Percentiles rank a stretch among this genome's conserved stretches.
Evolutionary conservation across 2,329 filamentous ascomycete species (phyloP).

Genomic region (Arthrobotrys entomopaga): DNA sequence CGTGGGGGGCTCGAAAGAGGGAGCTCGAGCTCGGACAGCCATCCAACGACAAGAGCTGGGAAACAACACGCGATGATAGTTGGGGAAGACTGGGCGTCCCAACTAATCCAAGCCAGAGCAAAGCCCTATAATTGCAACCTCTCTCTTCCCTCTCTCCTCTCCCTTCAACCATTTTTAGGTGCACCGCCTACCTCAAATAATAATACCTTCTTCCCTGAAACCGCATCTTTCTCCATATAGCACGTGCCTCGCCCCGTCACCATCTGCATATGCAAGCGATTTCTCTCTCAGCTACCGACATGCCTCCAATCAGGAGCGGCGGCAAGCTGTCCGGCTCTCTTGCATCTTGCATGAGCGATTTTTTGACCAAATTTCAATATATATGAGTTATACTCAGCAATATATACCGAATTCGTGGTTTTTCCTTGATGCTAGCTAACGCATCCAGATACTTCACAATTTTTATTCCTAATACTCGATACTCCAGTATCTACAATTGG

Average conservation of each 20-base stretch:
- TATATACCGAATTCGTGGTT: constrained; percentile 31
- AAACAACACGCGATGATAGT: constrained; percentile 34
- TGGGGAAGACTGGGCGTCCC: background rate
- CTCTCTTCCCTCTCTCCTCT: constrained; percentile 1
- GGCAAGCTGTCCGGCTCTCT: constrained; percentile 53
- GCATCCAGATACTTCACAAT: constrained; percentile 44
- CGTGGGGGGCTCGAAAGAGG: constrained; percentile 31
- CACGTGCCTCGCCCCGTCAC: constrained; percentile 55
- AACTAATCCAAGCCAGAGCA: background rate
- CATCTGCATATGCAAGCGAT: constrained; percentile 56
- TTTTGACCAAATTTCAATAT: constrained; percentile 50
- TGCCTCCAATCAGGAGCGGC: constrained; percentile 53
- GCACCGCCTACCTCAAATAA: constrained; percentile 43
- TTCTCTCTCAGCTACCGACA: constrained; percentile 55
- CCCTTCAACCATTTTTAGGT: background rate
- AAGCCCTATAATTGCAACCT: constrained; percentile 31
- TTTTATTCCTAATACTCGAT: constrained; percentile 28
- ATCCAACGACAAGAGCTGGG: constrained; percentile 16
- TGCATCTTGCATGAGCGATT: constrained; percentile 56
- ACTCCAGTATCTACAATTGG: constrained; percentile 28
- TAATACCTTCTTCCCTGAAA: constrained; percentile 37
- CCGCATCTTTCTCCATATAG: constrained; percentile 48
- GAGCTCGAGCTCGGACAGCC: constrained; percentile 21
- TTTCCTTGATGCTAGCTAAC: constrained; percentile 40
- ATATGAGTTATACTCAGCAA: constrained; percentile 45